Evolutionary conservation across 208 protist species (phyloP), one percentile per base, ranked within the genome.

Genomic region (Leishmania braziliensis): DNA sequence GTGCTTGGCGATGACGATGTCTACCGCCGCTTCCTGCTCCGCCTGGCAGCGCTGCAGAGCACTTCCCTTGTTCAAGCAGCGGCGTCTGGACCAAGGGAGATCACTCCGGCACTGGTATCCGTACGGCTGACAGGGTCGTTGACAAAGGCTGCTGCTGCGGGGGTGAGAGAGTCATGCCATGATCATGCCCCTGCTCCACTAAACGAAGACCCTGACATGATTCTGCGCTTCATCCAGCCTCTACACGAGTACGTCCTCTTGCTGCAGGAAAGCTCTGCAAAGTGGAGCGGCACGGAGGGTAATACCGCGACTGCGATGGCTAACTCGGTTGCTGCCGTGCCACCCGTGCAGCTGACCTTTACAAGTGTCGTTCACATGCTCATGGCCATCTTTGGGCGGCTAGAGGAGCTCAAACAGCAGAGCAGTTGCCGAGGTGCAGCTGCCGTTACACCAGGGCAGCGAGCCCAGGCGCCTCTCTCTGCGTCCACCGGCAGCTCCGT

Each of bases 1-100:
- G 69, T 65, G 5, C 51, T 94, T 53, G 20, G 36, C 20, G 84
- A 92, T 82, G 92, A 95, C 70, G 89, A 95, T 73, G 81, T 36
- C 36, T 91, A 91, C 70, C 86, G 92, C 1, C 85, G 89, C 48
- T 77, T 92, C 23, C 71, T 95, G 0, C 81, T 95, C 18, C 90
- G 89, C 2, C 51, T 95, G 36, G 75, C 85, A 33, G 54, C 83
- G 50, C 39, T 83, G 76, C 69, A 87, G 33, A 62, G 23, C 54
- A 29, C 10, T 3, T n/a, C 39, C 12, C 39, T 29, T 23, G 51
- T n/a, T 26, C 14, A 6, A 18, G 46, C 29, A 62, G 51, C 72
- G 33, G 33, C 51, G 62, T 62, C 33, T 60, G 68, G 50, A 73
- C 62, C 29, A 5, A 80, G n/a, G 39, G 76, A 39, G 50, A 46